Conservation (phyloP, 805 yeast species). For the fission yeast (Schizosaccharomyces pombe) region DNA sequence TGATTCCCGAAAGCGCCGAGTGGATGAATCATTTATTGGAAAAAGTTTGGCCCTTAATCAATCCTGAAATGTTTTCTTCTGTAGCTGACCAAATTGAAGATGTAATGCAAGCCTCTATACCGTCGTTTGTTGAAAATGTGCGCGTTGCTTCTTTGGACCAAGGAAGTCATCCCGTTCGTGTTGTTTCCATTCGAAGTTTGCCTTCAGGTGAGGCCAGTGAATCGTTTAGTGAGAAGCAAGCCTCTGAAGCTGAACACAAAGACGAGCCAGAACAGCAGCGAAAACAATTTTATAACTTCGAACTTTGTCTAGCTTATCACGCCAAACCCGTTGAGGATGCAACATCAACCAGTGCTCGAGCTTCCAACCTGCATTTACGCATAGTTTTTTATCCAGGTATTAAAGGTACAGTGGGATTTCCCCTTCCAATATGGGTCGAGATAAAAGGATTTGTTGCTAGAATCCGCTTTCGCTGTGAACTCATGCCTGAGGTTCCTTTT, state of each 20-base stretch:
- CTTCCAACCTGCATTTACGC: not conserved
- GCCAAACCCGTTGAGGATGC: not conserved
- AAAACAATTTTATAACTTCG: not conserved
- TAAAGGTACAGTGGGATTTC: not conserved
- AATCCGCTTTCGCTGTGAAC: constrained; percentile 1
- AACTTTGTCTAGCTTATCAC: constrained; percentile 3
- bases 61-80: constrained; percentile 4
- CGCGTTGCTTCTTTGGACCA: not conserved
- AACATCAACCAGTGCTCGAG: not conserved
- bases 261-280: not conserved
- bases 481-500: constrained; percentile 3
- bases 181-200: constrained; percentile 3
- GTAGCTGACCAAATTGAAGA: constrained; percentile 2
- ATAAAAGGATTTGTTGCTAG: constrained; percentile 1
- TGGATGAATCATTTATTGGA: constrained; percentile 2
- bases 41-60: not conserved
- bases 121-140: constrained; percentile 1
- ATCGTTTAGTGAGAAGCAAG: not conserved
- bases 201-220: not conserved
- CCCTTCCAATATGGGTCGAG: constrained; percentile 4
- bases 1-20: constrained; percentile 4
- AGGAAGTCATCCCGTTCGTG: constrained; percentile 1
- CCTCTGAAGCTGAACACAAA: not conserved
- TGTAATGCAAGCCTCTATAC: constrained; percentile 5
- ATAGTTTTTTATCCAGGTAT: constrained; percentile 4